Percentiles rank a stretch among this genome's conserved stretches.
These are phyloP conservation scores for Boeremia exigua DNA, from an alignment of 2,329 filamentous ascomycete genomes.

Conservation along the genomic window DNA sequence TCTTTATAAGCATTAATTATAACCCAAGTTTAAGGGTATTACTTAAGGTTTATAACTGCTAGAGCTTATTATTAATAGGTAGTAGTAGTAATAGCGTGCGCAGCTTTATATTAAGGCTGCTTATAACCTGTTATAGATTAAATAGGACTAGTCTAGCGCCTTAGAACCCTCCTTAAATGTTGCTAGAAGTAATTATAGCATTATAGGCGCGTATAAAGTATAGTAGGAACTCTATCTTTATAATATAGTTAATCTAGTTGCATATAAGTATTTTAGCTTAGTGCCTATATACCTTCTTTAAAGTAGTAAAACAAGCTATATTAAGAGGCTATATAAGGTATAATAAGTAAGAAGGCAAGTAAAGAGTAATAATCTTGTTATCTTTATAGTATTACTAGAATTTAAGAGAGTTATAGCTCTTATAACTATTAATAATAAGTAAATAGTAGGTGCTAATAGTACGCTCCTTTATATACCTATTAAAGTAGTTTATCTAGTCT, in stretches of 20 bases:
- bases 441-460: background rate
- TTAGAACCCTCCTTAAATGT: no score
- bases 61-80: background rate
- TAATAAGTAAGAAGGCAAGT: background rate
- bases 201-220: background rate
- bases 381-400: background rate
- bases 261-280: background rate
- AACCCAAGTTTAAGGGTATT: background rate
- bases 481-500: background rate
- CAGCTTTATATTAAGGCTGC: background rate
- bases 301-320: background rate
- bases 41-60: background rate
- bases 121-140: no score
- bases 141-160: no score
- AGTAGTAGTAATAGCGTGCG: background rate
- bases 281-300: background rate
- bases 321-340: background rate
- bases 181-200: no score
- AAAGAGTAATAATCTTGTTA: background rate
- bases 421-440: background rate
- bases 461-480: background rate
- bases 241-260: background rate
- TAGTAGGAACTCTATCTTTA: background rate
- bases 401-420: slow-evolving; percentile 9
- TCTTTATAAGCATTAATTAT: background rate